Evolutionary conservation across 305 asterid genomes (phyloP), one percentile per base, ranked within the genome.

Genomic region (Ajuga reptans): DNA sequence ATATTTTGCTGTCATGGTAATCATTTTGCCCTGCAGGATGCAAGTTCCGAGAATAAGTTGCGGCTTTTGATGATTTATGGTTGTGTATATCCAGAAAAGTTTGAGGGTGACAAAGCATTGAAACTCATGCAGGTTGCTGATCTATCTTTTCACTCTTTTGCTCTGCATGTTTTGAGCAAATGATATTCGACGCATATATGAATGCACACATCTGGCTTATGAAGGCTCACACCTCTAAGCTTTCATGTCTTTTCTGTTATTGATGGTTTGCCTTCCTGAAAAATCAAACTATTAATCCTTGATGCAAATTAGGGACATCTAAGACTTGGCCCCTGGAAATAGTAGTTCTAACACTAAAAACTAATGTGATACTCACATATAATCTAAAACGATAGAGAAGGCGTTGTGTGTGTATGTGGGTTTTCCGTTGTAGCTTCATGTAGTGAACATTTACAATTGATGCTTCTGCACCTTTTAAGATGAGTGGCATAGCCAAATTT

Each of bases 11-110:
- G 37, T 21, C 17, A 18, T 31, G 39, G 16, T 75, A 61, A 66
- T 60, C 52, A 36, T 65, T 66, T 69, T 70, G 14, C 61, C 34
- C 29, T 80, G 21, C 85, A 94, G 99, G 89, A 83, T 9, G 80
- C 83, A 56, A 31, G 72, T 37, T 15, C 54, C 41, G 99, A 91
- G 80, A 89, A 82, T 78, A 94, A 85, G 75, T 77, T 91, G 78
- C 87, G 99, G 58, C 86, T 94, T 74, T 78, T 94, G 92, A 81
- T 91, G 95, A 89, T 91, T 74, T 94, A 86, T 82, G 89, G 92
- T 70, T 80, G 77, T 41, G 96, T 86, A 65, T 80, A 84, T 84
- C 99, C 99, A 41, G 99, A 94, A 37, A 94, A 91, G 83, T 89
- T 91, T 72, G 98, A 94, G 77, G 96, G 97, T 39, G 96, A 93